Conservation (phyloP, 2,329 filamentous ascomycete species). For the Septoria petroselini region DNA sequence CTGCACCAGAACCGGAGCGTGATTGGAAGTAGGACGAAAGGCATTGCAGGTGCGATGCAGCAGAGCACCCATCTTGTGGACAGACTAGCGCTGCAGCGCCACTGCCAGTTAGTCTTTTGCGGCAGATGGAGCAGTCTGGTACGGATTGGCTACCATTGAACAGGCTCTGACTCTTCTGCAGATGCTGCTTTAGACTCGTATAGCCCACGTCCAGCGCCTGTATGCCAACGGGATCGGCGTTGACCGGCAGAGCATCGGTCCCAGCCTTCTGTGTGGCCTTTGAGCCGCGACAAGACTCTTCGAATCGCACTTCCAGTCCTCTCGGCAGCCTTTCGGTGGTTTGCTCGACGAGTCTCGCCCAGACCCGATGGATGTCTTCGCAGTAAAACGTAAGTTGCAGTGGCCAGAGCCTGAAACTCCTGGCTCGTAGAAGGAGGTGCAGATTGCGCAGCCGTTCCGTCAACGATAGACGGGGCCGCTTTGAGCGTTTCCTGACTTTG, state of each 20-base stretch:
- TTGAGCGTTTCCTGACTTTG: conserved; percentile 49
- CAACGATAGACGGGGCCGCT: conserved; percentile 59
- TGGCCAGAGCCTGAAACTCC: conserved; percentile 81
- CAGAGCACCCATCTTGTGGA: conserved; percentile 47
- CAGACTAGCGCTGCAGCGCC: conserved; percentile 52
- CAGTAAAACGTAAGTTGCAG: conserved; percentile 76
- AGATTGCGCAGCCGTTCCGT: conserved; percentile 72
- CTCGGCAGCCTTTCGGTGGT: conserved; percentile 49
- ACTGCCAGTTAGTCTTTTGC: conserved; percentile 37
- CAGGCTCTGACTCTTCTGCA: conserved; percentile 51
- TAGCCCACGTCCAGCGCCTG: conserved; percentile 55
- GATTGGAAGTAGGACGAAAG: conserved; percentile 51
- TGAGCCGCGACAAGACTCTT: conserved; percentile 18
- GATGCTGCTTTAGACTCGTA: conserved; percentile 46
- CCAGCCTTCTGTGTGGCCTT: conserved; percentile 17
- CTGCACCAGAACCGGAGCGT: conserved; percentile 25
- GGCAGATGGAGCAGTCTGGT: conserved; percentile 51
- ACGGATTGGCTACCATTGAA: conserved; percentile 40
- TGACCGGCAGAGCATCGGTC: neutral
- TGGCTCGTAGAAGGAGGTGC: conserved; percentile 72
- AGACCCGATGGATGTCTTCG: conserved; percentile 64
- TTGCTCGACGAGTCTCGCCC: conserved; percentile 59
- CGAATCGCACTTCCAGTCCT: conserved; percentile 47
- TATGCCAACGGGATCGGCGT: conserved; percentile 35
- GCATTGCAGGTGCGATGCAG: conserved; percentile 56